Percentiles rank a stretch among this genome's conserved stretches.
Evolutionary conservation across 1,284 basidiomycete genomes (phyloP).

Genomic region (Malassezia obtusa): DNA sequence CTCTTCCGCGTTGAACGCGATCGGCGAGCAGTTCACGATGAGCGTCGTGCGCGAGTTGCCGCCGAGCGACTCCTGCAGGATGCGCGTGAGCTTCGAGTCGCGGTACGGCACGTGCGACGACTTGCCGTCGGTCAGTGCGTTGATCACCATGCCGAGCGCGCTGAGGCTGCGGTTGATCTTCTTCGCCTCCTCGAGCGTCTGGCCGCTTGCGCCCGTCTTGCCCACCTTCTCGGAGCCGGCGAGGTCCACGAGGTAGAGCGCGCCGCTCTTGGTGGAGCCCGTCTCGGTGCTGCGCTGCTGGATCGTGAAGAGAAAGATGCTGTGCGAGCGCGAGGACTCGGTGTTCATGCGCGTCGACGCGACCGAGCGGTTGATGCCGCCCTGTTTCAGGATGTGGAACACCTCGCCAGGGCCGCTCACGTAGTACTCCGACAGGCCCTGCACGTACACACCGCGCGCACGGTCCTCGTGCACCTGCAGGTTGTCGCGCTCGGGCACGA

Average conservation of each 20-base stretch:
- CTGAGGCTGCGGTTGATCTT: slow-evolving; percentile 99
- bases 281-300: slow-evolving; percentile 92
- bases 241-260: slow-evolving; percentile 93
- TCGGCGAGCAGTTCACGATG: slow-evolving; percentile 98
- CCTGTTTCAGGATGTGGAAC: slow-evolving; percentile 97
- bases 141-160: slow-evolving; percentile 98
- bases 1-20: slow-evolving; percentile 90
- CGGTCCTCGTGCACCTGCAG: slow-evolving; percentile 98
- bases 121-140: slow-evolving; percentile 84
- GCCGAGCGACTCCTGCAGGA: slow-evolving; percentile 97
- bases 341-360: slow-evolving; percentile 98
- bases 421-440: slow-evolving; percentile 94
- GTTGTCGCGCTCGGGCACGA: slow-evolving; percentile 96
- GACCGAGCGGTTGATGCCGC: slow-evolving; percentile 78
- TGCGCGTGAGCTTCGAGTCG: slow-evolving; percentile 97
- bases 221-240: slow-evolving; percentile 99
- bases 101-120: slow-evolving; percentile 96
- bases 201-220: slow-evolving; percentile 96
- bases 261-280: slow-evolving; percentile 89
- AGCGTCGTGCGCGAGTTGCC: slow-evolving; percentile 97
- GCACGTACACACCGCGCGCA: slow-evolving; percentile 92
- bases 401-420: slow-evolving; percentile 71
- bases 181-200: slow-evolving; percentile 98
- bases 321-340: slow-evolving; percentile 96
- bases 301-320: slow-evolving; percentile 96